A percentile compares a stretch with the other conserved stretches of the same genome.
Conservation (phyloP, 2,329 filamentous ascomycete genomes). For the Xylariales sp. region DNA sequence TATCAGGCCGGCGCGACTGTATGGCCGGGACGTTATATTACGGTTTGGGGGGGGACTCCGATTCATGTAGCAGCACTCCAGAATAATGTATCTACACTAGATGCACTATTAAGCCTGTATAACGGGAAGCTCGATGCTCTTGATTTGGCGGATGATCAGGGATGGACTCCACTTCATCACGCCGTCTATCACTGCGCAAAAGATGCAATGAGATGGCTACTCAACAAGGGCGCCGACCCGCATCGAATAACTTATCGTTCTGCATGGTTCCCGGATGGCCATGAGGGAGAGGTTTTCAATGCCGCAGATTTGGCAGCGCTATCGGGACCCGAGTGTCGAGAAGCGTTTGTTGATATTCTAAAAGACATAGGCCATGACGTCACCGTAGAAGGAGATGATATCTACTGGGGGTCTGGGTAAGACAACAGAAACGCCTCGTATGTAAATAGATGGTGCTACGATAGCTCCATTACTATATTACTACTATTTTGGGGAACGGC, state of each 20-base stretch:
- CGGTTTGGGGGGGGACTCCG: not conserved
- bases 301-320: not conserved
- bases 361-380: slow-evolving; percentile 11
- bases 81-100: slow-evolving; percentile 3
- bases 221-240: not conserved
- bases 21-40: not conserved
- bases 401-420: slow-evolving; percentile 10
- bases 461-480: not conserved
- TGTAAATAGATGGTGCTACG: not conserved
- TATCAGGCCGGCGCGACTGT: not conserved
- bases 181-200: not conserved
- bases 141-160: not conserved
- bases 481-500: not conserved
- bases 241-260: slow-evolving; percentile 2
- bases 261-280: not conserved
- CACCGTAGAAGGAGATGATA: not conserved
- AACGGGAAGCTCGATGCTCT: not conserved
- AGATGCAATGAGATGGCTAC: slow-evolving; percentile 12
- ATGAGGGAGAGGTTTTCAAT: slow-evolving; percentile 9
- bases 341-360: slow-evolving; percentile 1
- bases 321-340: not conserved
- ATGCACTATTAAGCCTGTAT: not conserved
- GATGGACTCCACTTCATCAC: slow-evolving; percentile 1
- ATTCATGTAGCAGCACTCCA: not conserved
- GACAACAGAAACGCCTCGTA: not conserved